These are phyloP conservation scores for Mycena sp. DNA, from an alignment of 1,284 basidiomycete genomes.

Conservation along the genomic window DNA sequence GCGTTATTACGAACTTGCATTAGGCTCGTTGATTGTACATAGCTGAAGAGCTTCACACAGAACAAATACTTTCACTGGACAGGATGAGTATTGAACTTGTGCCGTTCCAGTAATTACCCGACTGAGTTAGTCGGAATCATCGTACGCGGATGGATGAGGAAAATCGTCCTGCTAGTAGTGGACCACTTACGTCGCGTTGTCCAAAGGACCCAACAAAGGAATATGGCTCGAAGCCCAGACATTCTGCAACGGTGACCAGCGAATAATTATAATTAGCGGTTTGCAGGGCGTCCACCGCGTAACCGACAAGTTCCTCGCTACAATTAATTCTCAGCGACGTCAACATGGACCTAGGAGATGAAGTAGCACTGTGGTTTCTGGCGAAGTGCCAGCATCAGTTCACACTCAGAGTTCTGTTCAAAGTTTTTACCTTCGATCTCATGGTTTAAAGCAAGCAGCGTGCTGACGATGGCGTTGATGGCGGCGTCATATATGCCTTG, in stretches of 20 bases:
- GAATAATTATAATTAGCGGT: neutral
- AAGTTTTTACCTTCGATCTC: slow-evolving; percentile 1
- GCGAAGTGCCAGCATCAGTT: slow-evolving; percentile 10
- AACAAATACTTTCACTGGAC: slow-evolving; percentile 10
- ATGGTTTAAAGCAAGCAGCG: slow-evolving; percentile 1
- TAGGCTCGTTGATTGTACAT: slow-evolving; percentile 18
- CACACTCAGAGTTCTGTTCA: slow-evolving; percentile 2
- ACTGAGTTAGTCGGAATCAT: slow-evolving; percentile 8
- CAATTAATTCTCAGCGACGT: slow-evolving; percentile 10
- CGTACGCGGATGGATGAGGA: slow-evolving; percentile 2
- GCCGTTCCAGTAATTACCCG: neutral
- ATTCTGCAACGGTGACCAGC: slow-evolving; percentile 1
- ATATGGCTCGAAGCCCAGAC: neutral
- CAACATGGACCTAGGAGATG: slow-evolving; percentile 9
- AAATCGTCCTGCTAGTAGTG: slow-evolving; percentile 11
- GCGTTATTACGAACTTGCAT: slow-evolving; percentile 21
- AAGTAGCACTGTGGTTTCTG: slow-evolving; percentile 8
- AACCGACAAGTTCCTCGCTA: slow-evolving; percentile 5
- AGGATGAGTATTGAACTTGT: neutral
- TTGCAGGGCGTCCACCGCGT: slow-evolving; percentile 2
- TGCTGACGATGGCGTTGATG: neutral
- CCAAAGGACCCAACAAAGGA: too few species aligned
- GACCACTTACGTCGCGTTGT: neutral
- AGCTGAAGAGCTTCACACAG: slow-evolving; percentile 15
- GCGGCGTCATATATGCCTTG: slow-evolving; percentile 3